Conservation (phyloP, 768 basidiomycete genomes). For the Gymnopilus dilepis region DNA sequence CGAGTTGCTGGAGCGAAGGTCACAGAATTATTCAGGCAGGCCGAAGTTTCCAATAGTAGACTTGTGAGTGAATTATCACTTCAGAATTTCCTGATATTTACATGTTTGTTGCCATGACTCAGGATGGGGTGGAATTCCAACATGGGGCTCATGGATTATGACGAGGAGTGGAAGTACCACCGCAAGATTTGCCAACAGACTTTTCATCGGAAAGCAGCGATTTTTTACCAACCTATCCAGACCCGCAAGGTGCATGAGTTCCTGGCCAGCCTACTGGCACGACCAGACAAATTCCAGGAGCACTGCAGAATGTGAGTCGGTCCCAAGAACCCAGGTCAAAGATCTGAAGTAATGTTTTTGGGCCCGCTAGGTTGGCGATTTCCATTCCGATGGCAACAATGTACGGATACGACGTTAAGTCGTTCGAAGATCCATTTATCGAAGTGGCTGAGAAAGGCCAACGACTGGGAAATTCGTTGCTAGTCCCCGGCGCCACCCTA, state of each 20-base stretch:
- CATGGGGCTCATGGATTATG: slow-evolving; percentile 24
- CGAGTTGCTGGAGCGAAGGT: slow-evolving; percentile 58
- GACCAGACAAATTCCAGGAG: slow-evolving; percentile 11
- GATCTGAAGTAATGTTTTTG: background rate
- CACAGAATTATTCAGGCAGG: slow-evolving; percentile 54
- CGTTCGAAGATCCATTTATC: slow-evolving; percentile 40
- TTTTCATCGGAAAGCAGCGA: slow-evolving; percentile 17
- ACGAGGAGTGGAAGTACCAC: slow-evolving; percentile 23
- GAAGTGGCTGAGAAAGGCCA: slow-evolving; percentile 34
- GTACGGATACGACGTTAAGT: slow-evolving; percentile 41
- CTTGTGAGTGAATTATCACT: slow-evolving; percentile 35
- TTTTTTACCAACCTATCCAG: slow-evolving; percentile 9
- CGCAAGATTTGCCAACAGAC: slow-evolving; percentile 24
- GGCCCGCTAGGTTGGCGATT: slow-evolving; percentile 29
- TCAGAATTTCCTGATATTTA: background rate
- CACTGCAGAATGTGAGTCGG: slow-evolving; percentile 12
- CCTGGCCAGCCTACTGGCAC: slow-evolving; percentile 10
- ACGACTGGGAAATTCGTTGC: slow-evolving; percentile 1
- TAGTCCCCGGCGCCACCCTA: slow-evolving; percentile 14
- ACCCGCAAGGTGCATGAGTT: slow-evolving; percentile 12
- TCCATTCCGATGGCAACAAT: slow-evolving; percentile 40
- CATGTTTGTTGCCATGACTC: background rate
- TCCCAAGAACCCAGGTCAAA: background rate
- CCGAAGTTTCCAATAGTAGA: slow-evolving; percentile 45
- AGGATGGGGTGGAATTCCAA: slow-evolving; percentile 18